Conservation (phyloP, 176 grass and related monocot genomes). For the Pharus latifolius region DNA sequence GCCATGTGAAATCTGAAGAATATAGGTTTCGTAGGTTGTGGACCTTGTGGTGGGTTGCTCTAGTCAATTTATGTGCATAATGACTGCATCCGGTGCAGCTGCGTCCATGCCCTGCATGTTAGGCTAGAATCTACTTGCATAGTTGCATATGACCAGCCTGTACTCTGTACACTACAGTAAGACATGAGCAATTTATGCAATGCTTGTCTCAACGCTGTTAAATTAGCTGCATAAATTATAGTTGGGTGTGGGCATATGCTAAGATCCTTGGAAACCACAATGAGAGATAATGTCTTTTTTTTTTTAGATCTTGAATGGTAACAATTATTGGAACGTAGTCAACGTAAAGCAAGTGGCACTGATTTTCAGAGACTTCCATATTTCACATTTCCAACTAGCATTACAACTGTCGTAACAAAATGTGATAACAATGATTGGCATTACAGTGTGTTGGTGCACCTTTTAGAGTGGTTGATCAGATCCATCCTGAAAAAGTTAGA, state of each 20-base stretch:
- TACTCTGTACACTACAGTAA: no score
- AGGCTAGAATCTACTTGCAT: background rate
- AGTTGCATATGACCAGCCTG: slow-evolving; percentile 5
- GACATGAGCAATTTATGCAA: background rate
- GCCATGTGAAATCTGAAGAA: slow-evolving; percentile 6
- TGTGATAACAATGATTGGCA: no score
- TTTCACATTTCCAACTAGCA: no score
- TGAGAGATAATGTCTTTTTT: background rate
- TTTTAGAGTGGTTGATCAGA: no score
- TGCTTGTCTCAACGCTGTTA: background rate
- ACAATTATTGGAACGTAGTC: background rate
- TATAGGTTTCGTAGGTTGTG: background rate
- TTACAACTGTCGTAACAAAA: no score
- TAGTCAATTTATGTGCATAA: background rate
- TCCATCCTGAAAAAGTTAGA: no score
- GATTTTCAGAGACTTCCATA: no score
- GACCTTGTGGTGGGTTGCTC: no score
- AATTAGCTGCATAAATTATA: no score
- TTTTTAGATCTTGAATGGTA: background rate
- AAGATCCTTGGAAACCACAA: background rate
- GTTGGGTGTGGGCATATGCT: background rate
- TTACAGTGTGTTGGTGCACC: no score
- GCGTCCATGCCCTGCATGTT: background rate
- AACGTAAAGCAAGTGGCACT: no score
- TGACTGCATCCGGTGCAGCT: slow-evolving; percentile 3